A percentile compares a stretch with the other conserved stretches of the same genome.
Evolutionary conservation across 768 basidiomycete species (phyloP).

Genomic region (Hygrophorus pudorinus): DNA sequence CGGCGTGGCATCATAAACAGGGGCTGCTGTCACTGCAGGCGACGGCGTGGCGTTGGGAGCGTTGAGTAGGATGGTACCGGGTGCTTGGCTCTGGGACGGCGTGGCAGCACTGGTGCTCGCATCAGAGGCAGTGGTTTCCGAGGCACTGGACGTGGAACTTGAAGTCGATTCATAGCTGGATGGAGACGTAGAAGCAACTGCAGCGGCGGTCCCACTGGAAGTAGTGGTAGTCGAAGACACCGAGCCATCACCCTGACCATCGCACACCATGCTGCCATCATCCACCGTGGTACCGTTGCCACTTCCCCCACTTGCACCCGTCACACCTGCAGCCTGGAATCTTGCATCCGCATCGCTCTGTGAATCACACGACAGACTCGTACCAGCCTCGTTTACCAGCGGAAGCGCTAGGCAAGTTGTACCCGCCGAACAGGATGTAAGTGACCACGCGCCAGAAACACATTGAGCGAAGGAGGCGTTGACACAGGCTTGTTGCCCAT

Average conservation of each 20-base stretch:
- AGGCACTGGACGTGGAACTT: too few relatives aligned
- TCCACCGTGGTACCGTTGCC: slow-evolving; percentile 8
- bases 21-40: too few relatives aligned
- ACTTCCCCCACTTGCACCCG: slow-evolving; percentile 17
- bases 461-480: slow-evolving; percentile 34
- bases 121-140: too few relatives aligned
- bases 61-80: slow-evolving; percentile 2
- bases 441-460: slow-evolving; percentile 25
- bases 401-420: slow-evolving; percentile 41
- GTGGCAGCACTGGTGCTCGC: too few relatives aligned
- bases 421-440: slow-evolving; percentile 24
- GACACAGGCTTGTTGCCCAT: slow-evolving; percentile 31
- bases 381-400: slow-evolving; percentile 35
- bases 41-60: background rate
- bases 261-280: background rate
- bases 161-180: too few relatives aligned
- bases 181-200: slow-evolving; percentile 2
- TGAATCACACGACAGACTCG: slow-evolving; percentile 33
- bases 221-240: background rate
- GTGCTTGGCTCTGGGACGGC: too few relatives aligned
- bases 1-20: too few relatives aligned
- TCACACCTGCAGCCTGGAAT: slow-evolving; percentile 32
- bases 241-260: background rate
- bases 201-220: background rate
- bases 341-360: slow-evolving; percentile 27